Base-by-base conservation (phyloP, 2,329 filamentous ascomycete species). In the Talaromyces sp. region DNA sequence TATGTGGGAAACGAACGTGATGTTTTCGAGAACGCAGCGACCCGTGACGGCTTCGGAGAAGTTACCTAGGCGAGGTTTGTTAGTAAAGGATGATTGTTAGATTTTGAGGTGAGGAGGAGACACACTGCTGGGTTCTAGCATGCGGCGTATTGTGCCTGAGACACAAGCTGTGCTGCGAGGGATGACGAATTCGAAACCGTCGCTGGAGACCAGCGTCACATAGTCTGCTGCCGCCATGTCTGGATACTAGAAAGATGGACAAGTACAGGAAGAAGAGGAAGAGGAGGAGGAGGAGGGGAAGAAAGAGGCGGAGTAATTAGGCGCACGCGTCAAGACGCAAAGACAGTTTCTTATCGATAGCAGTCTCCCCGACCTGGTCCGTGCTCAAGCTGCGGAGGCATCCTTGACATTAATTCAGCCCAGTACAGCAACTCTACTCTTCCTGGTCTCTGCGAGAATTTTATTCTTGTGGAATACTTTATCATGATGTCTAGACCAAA, bases 121-220 rank as follows among this genome's bases (percentile, higher is more conserved):
- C 82, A 52, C 75, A 88, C 86, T 88, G 52, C 79, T 76, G 22
- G 85, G 82, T 66, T 88, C 84, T 53, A 89, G 73, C 81, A 88
- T 88, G 65, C 84, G 81, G 65, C 82, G 82, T 68, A 89, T 84
- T 2, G 85, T 84, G 52, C 81, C 83, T 4, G 85, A 85, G 61
- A 87, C 78, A 68, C 80, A 84, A 44, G 86, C 87, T 4, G 84
- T 82, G 32, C 81, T 85, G 66, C 86, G 82, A 25, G 83, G 80
- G 49, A 89, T 73, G 64, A 88, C 79, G 72, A 88, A 89, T 65
- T 87, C 84, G 70, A 84, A 89, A 57, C 82, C 85, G 70, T 89
- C 87, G 61, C 79, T 81, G 1, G 86, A 88, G 25, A 88, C 79
- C 6, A 89, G 77, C 0, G 86, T 88, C 58, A 89, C 85, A 68